Evolutionary conservation across 106 monocot genomes (phyloP), one percentile per base, ranked within the genome.

Genomic region (Amphibolis antarctica): DNA sequence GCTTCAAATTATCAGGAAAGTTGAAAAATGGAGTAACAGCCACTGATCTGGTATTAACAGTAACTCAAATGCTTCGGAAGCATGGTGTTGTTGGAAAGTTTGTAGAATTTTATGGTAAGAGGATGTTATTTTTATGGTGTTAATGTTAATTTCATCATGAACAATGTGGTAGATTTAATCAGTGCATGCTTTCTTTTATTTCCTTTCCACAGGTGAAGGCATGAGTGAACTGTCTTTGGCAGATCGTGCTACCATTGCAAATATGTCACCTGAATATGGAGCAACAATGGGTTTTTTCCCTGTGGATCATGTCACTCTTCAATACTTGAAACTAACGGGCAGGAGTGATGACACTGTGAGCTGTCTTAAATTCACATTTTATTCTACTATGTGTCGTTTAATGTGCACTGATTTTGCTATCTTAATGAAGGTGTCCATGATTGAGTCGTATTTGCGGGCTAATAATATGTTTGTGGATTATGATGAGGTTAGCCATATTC

Each of bases 241-340:
- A 44, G 93, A 94, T 74, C 78, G 93, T 61, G 93, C 93, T 26
- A 94, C 93, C 22, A 94, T 94, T 72, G 93, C 93, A 45, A 94
- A 94, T 61, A 94, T 94, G 93, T 89, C 93, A 42, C 93, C 89
- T 20, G 93, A 94, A 59, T 94, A 94, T 84, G 93, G 93, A 43
- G 93, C 93, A 70, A 94, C 93, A 20, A 89, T 94, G 93, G 93
- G 93, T 28, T 94, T 94, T 77, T 94, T 94, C 67, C 93, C 93
- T 55, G 89, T 94, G 59, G 93, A 94, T 79, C 79, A 75, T 69
- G 86, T 85, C 22, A 89, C 93, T 67, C 70, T 94, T 31, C 80
- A 94, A 42, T 94, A 94, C 51, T 72, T 94, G 69, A 94, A 81
- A 48, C 74, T 94, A 27, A 94, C 93, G 54, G 93, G 93, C 57